These are phyloP conservation scores for Teunomyces stri DNA, from an alignment of 805 yeast species.

Conservation along the genomic window DNA sequence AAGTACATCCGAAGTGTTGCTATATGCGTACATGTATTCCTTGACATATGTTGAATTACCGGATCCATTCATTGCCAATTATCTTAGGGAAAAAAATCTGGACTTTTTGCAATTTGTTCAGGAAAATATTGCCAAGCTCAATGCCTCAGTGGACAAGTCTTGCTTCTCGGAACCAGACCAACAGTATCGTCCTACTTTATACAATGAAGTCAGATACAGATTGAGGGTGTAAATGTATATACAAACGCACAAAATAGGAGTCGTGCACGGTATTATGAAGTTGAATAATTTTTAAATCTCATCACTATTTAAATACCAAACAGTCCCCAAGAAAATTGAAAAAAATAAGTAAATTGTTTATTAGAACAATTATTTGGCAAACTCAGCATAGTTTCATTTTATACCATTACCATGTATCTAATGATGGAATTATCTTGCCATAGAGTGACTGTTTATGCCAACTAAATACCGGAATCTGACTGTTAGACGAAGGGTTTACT, in stretches of 20 bases:
- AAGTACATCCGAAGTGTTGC: conserved; percentile 32
- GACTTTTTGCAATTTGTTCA: conserved; percentile 18
- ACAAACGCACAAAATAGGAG: neutral
- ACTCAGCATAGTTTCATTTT: conserved; percentile 47
- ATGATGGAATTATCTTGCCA: conserved; percentile 48
- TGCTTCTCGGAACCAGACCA: conserved; percentile 23
- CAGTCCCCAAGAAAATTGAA: neutral
- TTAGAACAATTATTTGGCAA: conserved; percentile 25
- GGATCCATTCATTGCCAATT: conserved; percentile 38
- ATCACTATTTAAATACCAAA: neutral
- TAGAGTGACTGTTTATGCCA: conserved; percentile 26
- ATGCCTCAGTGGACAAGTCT: conserved; percentile 7
- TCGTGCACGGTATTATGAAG: neutral
- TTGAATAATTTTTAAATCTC: neutral
- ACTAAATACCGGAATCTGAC: conserved; percentile 20
- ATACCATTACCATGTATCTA: conserved; percentile 32
- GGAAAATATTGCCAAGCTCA: conserved; percentile 8
- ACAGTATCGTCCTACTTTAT: conserved; percentile 32
- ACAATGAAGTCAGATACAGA: conserved; percentile 29
- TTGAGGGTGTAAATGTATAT: neutral
- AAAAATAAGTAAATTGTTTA: neutral
- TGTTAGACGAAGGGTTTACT: conserved; percentile 12
- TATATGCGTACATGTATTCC: conserved; percentile 38
- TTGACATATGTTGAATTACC: conserved; percentile 35
- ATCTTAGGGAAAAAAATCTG: conserved; percentile 30